Conservation (phyloP, 1,284 basidiomycete genomes). For the Sphagnurus paluster region DNA sequence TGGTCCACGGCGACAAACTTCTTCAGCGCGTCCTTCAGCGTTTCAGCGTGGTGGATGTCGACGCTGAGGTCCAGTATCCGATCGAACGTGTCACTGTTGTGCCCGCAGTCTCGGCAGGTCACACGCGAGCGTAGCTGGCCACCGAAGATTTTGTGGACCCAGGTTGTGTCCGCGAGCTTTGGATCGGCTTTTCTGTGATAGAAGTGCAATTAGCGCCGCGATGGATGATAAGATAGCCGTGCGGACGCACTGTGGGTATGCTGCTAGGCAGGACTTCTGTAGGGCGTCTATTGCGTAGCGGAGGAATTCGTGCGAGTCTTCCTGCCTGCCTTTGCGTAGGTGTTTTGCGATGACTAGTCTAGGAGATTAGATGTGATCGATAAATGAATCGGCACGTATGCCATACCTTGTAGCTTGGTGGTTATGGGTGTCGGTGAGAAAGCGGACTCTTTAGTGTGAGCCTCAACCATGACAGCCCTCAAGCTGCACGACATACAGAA, state of each 20-base stretch:
- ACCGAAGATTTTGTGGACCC: constrained; percentile 94
- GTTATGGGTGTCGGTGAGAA: constrained; percentile 68
- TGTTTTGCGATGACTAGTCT: constrained; percentile 85
- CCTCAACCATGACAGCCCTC: constrained; percentile 51
- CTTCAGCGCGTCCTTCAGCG: constrained; percentile 75
- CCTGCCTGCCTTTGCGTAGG: constrained; percentile 89
- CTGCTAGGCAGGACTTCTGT: constrained; percentile 82
- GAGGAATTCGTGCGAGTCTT: constrained; percentile 98
- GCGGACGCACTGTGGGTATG: constrained; percentile 63
- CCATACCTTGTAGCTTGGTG: constrained; percentile 68
- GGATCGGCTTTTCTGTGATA: constrained; percentile 72
- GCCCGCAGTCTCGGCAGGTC: constrained; percentile 79
- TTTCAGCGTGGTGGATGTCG: constrained; percentile 72
- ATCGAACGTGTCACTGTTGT: constrained; percentile 97
- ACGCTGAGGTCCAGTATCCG: constrained; percentile 91
- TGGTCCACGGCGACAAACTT: constrained; percentile 85
- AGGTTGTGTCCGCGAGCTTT: constrained; percentile 85
- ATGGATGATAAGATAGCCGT: background rate
- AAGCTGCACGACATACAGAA: constrained; percentile 84
- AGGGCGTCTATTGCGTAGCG: constrained; percentile 92
- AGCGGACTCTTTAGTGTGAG: constrained; percentile 44
- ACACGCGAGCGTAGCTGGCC: constrained; percentile 93
- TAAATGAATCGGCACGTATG: background rate
- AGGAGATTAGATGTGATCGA: background rate
- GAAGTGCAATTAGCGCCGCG: background rate